Evolutionary conservation across 2,329 filamentous ascomycete species (phyloP).

Genomic region (Phialophora expanda): DNA sequence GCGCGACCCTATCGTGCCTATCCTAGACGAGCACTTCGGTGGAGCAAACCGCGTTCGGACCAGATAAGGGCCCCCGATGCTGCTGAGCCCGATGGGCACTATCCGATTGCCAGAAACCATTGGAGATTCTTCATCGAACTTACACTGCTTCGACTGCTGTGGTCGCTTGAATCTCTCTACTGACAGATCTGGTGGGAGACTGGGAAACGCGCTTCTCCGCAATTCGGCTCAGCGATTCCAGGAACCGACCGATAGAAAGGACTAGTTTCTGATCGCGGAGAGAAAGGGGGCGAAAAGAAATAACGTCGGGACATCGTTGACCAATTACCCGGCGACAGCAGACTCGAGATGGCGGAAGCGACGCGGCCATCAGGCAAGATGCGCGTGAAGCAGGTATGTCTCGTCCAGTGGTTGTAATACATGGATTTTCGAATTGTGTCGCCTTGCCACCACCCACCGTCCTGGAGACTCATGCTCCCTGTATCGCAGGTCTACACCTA

Average conservation of each 20-base stretch:
- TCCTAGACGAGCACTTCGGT: neutral
- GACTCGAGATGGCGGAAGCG: neutral
- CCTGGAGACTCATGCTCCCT: neutral
- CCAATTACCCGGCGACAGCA: neutral
- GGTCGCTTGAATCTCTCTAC: neutral
- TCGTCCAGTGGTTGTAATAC: neutral
- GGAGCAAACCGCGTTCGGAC: neutral
- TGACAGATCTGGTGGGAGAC: neutral
- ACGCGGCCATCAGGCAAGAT: constrained; percentile 8
- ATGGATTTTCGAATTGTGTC: neutral
- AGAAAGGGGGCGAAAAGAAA: neutral
- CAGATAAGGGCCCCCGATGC: neutral
- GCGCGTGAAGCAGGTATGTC: constrained; percentile 21
- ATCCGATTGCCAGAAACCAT: neutral
- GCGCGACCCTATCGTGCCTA: neutral
- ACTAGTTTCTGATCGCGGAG: neutral
- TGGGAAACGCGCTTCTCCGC: neutral
- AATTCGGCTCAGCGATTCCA: neutral
- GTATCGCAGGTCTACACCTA: constrained; percentile 67
- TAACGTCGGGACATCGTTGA: neutral
- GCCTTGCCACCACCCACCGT: neutral
- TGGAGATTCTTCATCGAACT: neutral
- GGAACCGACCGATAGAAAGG: neutral
- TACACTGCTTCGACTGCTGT: neutral
- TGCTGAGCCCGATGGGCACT: no score